These are phyloP conservation scores for Calophaca sinica DNA, from an alignment of 306 rosid species.

Conservation along the genomic window DNA sequence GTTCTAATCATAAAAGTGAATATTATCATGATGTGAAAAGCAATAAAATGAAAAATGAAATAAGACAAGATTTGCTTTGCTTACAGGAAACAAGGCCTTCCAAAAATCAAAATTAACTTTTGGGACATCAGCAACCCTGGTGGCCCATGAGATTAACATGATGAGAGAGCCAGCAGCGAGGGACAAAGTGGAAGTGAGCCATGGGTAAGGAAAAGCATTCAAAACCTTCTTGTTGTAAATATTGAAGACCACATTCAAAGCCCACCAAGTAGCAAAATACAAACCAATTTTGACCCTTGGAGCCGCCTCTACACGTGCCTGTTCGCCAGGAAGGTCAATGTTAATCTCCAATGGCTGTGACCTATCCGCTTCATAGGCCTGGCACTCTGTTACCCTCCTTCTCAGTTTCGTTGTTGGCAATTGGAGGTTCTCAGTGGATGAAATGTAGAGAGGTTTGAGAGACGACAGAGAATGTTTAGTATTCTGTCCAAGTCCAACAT, in stretches of 20 bases:
- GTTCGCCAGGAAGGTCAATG: conserved; percentile 61
- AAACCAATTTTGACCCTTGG: conserved; percentile 67
- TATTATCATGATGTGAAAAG: conserved; percentile 20
- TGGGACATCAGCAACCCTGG: conserved; percentile 65
- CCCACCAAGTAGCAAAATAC: conserved; percentile 88
- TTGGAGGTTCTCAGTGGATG: conserved; percentile 53
- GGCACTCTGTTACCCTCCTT: conserved; percentile 49
- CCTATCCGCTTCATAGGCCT: conserved; percentile 74
- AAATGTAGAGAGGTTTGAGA: conserved; percentile 59
- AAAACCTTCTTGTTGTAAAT: conserved; percentile 86
- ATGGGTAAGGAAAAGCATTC: conserved; percentile 79
- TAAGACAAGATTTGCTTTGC: neutral
- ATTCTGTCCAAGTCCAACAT: conserved; percentile 46
- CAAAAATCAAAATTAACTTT: conserved; percentile 73
- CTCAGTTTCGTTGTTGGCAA: conserved; percentile 36
- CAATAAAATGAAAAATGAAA: conserved; percentile 14
- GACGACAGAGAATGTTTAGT: conserved; percentile 3
- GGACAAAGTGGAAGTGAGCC: conserved; percentile 83
- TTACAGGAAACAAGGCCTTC: conserved; percentile 78
- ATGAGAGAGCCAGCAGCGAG: conserved; percentile 83
- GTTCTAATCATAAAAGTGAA: no score
- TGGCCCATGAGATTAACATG: conserved; percentile 84
- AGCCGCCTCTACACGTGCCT: conserved; percentile 47
- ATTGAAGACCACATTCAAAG: conserved; percentile 87
- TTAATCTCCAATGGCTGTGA: conserved; percentile 63